Base-by-base conservation (phyloP, 805 yeast species). In the Wickerhamia fluorescens region DNA sequence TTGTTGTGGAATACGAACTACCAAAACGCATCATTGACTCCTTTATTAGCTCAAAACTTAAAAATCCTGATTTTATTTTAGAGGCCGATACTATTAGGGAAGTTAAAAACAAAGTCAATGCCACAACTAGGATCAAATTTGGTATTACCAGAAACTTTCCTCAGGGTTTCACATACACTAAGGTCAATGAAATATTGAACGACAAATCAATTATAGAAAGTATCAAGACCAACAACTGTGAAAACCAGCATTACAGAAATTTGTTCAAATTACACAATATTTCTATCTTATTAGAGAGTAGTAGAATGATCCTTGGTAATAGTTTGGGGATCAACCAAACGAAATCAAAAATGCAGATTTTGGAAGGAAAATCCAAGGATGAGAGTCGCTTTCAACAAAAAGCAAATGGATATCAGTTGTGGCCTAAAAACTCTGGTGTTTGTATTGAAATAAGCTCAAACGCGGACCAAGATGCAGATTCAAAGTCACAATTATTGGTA, bases 401-500 rank as follows among this genome's bases (percentile, higher is more conserved):
- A 5, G 40, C 35, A 4, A 20, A 29, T 6, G 51, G 51, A 4
- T 40, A 47, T 23, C 38, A 44, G 19, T 20, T 52, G 11, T 23
- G 25, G 7, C 27, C 38, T 4, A 29, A 30, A 13, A 37, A 42
- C 14, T 31, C 44, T 5, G 36, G 27, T 21, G 33, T 32, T 14
- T 14, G 20, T 5, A 32, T 48, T 9, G 35, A 37, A 6, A 25
- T 42, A 16, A 23, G 37, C 7, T 28, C 27, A 7, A 42, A 41
- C 11, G 29, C 30, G 5, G 37, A 35, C n/a, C 53, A 47, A 28
- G 37, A 41, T 20, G 20, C 18, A n/a, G 39, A 37, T 21, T 51
- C 75, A 0, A 56, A 62, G 20, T 76, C 95, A 0, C 75, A 73
- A 22, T 44, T 62, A 2, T 59, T 89, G 15, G 96, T 89, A 2